Evolutionary conservation across 805 yeast genomes (phyloP).

Genomic region (Maudiozyma saulgeensis): DNA sequence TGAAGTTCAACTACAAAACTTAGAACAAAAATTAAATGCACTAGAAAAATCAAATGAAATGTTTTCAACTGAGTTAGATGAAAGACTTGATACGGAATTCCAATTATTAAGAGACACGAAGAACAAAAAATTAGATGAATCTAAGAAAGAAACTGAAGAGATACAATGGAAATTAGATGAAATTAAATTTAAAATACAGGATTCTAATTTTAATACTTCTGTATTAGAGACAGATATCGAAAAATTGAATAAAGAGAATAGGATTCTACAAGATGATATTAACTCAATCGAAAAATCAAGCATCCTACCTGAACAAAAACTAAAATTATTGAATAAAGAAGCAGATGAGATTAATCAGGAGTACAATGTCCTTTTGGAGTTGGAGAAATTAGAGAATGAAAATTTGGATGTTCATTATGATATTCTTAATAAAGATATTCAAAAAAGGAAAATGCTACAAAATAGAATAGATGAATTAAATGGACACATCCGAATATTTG

Average conservation of each 20-base stretch:
- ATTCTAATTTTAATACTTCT: neutral
- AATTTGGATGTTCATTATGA: slow-evolving; percentile 21
- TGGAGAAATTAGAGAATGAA: slow-evolving; percentile 16
- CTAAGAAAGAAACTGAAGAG: neutral
- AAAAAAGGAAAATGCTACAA: slow-evolving; percentile 37
- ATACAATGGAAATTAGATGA: neutral
- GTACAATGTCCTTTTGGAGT: slow-evolving; percentile 11
- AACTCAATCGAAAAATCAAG: slow-evolving; percentile 6
- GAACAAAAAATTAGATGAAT: neutral
- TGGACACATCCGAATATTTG: slow-evolving; percentile 28
- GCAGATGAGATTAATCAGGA: slow-evolving; percentile 5
- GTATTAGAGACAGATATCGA: neutral
- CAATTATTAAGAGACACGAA: neutral
- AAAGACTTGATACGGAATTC: neutral
- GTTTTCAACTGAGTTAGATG: neutral
- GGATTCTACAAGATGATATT: neutral
- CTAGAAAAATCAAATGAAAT: neutral
- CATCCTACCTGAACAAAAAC: slow-evolving; percentile 14
- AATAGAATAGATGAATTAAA: slow-evolving; percentile 37
- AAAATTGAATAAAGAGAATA: neutral
- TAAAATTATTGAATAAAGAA: slow-evolving; percentile 13
- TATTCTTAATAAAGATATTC: slow-evolving; percentile 27
- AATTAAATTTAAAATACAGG: neutral
- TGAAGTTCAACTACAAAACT: neutral
- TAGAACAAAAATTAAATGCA: neutral